Evolutionary conservation across 495 filamentous ascomycete species (phyloP).

Genomic region (Cairneyella variabilis): DNA sequence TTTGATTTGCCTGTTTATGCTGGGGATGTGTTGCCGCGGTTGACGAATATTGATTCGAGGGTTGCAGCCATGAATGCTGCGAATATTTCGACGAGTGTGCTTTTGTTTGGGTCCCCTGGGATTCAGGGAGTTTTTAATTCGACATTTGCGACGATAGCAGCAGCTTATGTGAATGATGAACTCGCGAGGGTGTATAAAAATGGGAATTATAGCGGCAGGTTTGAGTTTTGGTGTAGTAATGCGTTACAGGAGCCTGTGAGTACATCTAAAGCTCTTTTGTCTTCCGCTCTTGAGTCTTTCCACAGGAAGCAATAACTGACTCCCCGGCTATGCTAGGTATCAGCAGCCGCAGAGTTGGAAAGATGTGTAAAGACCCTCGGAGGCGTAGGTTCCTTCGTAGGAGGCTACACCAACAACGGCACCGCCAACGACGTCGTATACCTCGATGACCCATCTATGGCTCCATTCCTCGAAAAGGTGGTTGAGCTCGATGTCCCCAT

Average conservation of each 20-base stretch:
- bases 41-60: not conserved
- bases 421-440: constrained; percentile 42
- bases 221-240: constrained; percentile 7
- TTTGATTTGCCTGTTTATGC: constrained; percentile 1
- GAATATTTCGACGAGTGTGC: not conserved
- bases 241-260: constrained; percentile 23
- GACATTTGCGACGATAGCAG: not conserved
- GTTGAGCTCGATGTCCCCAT: constrained; percentile 52
- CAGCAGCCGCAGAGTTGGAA: constrained; percentile 47
- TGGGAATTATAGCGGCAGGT: constrained; percentile 1
- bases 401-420: constrained; percentile 44
- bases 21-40: not conserved
- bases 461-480: constrained; percentile 41
- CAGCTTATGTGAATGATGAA: constrained; percentile 6
- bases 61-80: not conserved
- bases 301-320: too few species aligned
- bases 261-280: too few species aligned
- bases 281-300: too few species aligned
- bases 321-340: too few species aligned
- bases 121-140: constrained; percentile 11
- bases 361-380: constrained; percentile 40
- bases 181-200: not conserved
- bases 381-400: constrained; percentile 54
- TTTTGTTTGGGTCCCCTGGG: constrained; percentile 1
- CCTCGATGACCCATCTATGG: not conserved